These are phyloP conservation scores for Mycosphaerelloides madeirae DNA, from an alignment of 2,329 filamentous ascomycete species.

Conservation along the genomic window DNA sequence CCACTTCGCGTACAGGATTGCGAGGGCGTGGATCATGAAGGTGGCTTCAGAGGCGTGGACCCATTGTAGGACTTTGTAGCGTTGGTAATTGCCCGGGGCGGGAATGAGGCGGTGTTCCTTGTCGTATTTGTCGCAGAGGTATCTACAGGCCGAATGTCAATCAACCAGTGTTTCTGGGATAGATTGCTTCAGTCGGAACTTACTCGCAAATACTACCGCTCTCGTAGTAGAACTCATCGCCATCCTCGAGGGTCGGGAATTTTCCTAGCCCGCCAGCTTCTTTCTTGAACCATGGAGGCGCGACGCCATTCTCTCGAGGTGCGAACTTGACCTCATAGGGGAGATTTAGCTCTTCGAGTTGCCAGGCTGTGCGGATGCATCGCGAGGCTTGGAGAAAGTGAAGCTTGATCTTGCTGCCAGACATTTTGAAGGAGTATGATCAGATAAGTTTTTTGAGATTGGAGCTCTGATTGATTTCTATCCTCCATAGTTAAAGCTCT, in stretches of 20 bases:
- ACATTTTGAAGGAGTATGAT: not conserved
- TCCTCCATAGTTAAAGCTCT: too few species aligned
- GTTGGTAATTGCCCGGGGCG: conserved; percentile 29
- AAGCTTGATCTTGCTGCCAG: conserved; percentile 35
- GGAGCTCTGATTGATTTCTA: too few species aligned
- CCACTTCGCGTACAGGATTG: conserved; percentile 44
- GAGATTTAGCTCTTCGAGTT: conserved; percentile 43
- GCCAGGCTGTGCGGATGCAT: conserved; percentile 43
- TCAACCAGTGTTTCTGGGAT: not conserved
- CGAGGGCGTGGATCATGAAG: conserved; percentile 42
- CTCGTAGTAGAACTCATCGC: conserved; percentile 38
- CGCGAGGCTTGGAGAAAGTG: conserved; percentile 47
- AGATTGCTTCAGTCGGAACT: conserved; percentile 8
- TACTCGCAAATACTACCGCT: conserved; percentile 47
- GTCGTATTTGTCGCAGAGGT: conserved; percentile 46
- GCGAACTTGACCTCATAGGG: conserved; percentile 40
- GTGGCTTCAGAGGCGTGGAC: conserved; percentile 47
- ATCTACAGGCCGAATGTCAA: conserved; percentile 28
- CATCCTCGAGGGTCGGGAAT: conserved; percentile 43
- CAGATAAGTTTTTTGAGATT: too few species aligned
- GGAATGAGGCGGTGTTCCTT: conserved; percentile 36
- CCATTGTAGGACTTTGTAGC: conserved; percentile 40
- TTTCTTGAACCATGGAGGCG: conserved; percentile 41
- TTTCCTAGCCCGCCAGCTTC: conserved; percentile 43
- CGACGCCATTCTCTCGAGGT: conserved; percentile 36